Evolutionary conservation across 1,139 yeast species (phyloP).

Genomic region (Pneumocystis jirovecii): DNA sequence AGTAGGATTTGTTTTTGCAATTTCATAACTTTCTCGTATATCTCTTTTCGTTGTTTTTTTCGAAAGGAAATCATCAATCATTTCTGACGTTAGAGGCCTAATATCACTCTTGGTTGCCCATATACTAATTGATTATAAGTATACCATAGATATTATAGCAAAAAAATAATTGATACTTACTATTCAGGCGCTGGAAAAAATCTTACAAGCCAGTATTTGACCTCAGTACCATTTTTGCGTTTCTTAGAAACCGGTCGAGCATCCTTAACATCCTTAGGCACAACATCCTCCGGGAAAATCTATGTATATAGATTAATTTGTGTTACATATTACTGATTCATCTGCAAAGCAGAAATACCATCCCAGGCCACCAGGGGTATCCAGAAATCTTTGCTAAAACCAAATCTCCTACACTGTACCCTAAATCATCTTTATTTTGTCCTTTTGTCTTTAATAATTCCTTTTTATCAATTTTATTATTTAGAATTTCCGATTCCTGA

Average conservation of each 20-base stretch:
- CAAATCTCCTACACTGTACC: slow-evolving; percentile 5
- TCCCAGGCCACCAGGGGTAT: slow-evolving; percentile 12
- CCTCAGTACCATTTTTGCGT: neutral
- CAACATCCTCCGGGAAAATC: neutral
- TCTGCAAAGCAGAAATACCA: slow-evolving; percentile 3
- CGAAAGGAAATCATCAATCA: neutral
- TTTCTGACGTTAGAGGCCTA: neutral
- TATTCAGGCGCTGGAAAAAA: neutral
- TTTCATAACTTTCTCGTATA: neutral
- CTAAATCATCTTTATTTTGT: neutral
- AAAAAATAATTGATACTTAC: neutral
- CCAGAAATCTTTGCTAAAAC: slow-evolving; percentile 9
- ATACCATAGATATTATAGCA: neutral
- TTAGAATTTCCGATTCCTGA: neutral
- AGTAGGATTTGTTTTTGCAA: neutral
- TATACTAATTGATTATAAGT: neutral
- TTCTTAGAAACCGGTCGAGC: neutral
- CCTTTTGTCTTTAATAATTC: neutral
- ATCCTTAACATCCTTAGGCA: neutral
- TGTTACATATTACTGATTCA: neutral
- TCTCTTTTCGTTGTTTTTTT: neutral
- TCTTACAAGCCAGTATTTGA: neutral
- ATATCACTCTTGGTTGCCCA: neutral
- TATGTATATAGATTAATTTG: neutral
- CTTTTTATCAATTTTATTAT: neutral